Conservation (phyloP, 352 stramenopile species). For the Saprolegnia parasitica region DNA sequence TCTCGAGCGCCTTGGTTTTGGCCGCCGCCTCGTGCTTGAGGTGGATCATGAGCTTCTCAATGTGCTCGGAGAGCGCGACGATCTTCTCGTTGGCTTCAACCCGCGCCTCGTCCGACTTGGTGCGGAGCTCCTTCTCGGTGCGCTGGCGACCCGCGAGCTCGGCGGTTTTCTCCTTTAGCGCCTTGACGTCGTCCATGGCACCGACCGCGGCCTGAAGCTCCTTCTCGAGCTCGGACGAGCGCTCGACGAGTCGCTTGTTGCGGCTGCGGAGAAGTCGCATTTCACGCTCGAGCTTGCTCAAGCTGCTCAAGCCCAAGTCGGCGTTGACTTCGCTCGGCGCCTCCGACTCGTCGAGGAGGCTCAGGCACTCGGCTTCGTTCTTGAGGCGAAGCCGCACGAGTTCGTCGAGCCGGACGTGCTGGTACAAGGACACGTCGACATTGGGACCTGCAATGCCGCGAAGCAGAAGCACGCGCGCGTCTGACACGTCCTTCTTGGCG, state of each 20-base stretch:
- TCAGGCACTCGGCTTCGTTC: conserved; percentile 49
- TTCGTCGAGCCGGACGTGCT: conserved; percentile 66
- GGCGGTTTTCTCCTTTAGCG: conserved; percentile 67
- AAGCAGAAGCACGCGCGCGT: conserved; percentile 49
- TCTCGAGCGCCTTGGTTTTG: conserved; percentile 85
- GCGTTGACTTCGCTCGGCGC: background rate
- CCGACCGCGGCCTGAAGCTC: conserved; percentile 48
- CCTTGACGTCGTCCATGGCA: conserved; percentile 53
- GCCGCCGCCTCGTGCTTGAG: conserved; percentile 92
- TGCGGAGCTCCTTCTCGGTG: conserved; percentile 82
- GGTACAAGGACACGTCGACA: conserved; percentile 53
- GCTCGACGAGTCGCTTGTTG: conserved; percentile 62
- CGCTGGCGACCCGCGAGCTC: conserved; percentile 76
- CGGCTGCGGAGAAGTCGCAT: conserved; percentile 60
- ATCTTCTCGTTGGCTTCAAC: conserved; percentile 83
- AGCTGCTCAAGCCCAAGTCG: conserved; percentile 40
- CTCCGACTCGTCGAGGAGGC: conserved; percentile 36
- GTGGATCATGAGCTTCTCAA: conserved; percentile 96
- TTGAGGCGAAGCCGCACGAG: conserved; percentile 68
- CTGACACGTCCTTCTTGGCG: conserved; percentile 47
- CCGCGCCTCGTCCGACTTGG: conserved; percentile 54
- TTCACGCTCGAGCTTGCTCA: conserved; percentile 61
- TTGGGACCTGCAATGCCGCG: conserved; percentile 47
- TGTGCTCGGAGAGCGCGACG: conserved; percentile 89
- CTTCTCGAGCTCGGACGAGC: conserved; percentile 44